Evolutionary conservation across 202 grass and related monocot species (phyloP).

Genomic region (Cymbopogon flexuosus): DNA sequence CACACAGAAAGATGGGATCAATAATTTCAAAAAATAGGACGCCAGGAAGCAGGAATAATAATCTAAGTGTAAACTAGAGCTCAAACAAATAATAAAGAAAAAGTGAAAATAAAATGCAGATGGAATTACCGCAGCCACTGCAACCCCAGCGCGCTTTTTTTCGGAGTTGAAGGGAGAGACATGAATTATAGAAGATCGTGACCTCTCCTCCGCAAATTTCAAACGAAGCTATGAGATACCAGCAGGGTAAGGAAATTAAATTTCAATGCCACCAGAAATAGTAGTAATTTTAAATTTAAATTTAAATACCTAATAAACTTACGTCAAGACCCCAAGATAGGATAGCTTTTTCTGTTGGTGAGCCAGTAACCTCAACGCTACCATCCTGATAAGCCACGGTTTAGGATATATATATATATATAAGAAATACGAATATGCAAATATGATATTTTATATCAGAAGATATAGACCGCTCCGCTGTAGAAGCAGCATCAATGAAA

Average conservation of each 20-base stretch:
- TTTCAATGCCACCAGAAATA: slow-evolving; percentile 6
- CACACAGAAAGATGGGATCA: not conserved
- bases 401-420: not conserved
- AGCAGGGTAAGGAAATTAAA: slow-evolving; percentile 22
- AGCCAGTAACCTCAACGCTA: slow-evolving; percentile 70
- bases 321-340: slow-evolving; percentile 82
- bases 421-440: slow-evolving; percentile 21
- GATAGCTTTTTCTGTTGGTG: slow-evolving; percentile 93
- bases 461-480: not conserved
- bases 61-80: slow-evolving; percentile 8
- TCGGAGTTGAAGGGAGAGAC: slow-evolving; percentile 91
- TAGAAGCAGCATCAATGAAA: not conserved
- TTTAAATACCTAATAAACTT: slow-evolving; percentile 4
- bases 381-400: slow-evolving; percentile 46
- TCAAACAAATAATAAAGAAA: slow-evolving; percentile 20
- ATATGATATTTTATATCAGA: slow-evolving; percentile 7
- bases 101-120: not conserved
- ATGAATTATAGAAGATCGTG: slow-evolving; percentile 75
- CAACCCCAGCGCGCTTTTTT: slow-evolving; percentile 79
- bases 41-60: not conserved
- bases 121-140: slow-evolving; percentile 59
- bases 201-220: slow-evolving; percentile 69
- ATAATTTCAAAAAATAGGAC: slow-evolving; percentile 17
- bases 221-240: slow-evolving; percentile 58
- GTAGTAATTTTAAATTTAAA: not conserved